Evolutionary conservation across 2,329 filamentous ascomycete genomes (phyloP), one percentile per base, ranked within the genome.

Genomic region (Cercospora citrullina): DNA sequence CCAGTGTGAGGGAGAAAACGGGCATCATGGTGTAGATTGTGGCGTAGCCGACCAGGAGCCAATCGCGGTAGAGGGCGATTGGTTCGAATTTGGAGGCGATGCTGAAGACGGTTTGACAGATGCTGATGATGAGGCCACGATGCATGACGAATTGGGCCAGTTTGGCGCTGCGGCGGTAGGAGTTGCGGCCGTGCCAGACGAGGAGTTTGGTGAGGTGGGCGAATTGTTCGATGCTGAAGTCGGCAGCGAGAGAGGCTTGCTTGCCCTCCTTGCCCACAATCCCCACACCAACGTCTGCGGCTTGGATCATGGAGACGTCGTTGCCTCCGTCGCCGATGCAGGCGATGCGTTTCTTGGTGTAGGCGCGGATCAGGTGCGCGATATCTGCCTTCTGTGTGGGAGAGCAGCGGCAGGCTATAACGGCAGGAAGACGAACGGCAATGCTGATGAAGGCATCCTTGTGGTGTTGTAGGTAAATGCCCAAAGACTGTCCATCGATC

Each of bases 221-320:
- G 80, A 99, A 99, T 75, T 97, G 94, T 68, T 93, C 92, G 74
- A 99, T 96, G 68, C 91, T 95, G 80, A 99, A 99, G 79, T 99
- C 95, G 10, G 95, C 96, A 0, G 96, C 96, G 58, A 99, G 85
- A 76, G 91, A 95, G 39, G 95, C 95, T 82, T 99, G 95, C 23
- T 92, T 89, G 36, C 95, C 95, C 83, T 99, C 95, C 83, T 99
- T 99, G 68, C 95, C 95, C 0, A 98, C 95, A 70, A 99, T 99
- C 69, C 95, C 95, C 28, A 99, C 94, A 69, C 96, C 96, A 0
- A 99, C 94, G 76, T 99, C 95, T 0, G 96, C 95, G 7, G 95
- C 94, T 83, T 98, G 95, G 73, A 99, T 99, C 95, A 99, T 99
- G 73, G 91, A 94, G 5, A 99, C 95, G 78, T 99, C 96, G 80